phyloP scores from a whole-genome alignment of 2,329 filamentous ascomycete species.

The Xylariaceae sp. region DNA sequence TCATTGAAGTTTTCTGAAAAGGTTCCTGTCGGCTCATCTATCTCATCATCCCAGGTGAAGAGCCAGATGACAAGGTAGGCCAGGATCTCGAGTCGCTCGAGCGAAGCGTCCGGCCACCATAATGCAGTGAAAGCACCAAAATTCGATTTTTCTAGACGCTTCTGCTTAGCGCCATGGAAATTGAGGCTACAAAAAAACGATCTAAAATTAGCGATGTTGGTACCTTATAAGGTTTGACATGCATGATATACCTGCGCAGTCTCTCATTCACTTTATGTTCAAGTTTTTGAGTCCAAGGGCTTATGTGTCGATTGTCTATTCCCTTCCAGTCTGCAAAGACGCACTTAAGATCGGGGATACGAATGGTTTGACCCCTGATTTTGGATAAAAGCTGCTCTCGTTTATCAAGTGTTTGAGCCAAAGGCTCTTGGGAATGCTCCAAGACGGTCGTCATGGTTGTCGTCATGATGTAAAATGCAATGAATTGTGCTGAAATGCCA shows the following conservation, averaged over 20 bases:
- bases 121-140: conserved; percentile 21
- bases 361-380: conserved; percentile 4
- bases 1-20: conserved; percentile 13
- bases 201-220: not conserved
- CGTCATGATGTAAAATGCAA: too few species aligned
- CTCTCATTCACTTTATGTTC: not conserved
- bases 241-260: not conserved
- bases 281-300: conserved; percentile 2
- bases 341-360: conserved; percentile 6
- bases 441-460: too few species aligned
- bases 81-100: conserved; percentile 17
- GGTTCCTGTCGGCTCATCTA: conserved; percentile 21
- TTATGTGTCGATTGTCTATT: not conserved
- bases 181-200: conserved; percentile 4
- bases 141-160: conserved; percentile 18
- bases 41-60: conserved; percentile 26
- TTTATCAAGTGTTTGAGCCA: not conserved
- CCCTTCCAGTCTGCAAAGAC: conserved; percentile 9
- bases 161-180: conserved; percentile 10
- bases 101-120: conserved; percentile 23
- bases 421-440: too few species aligned
- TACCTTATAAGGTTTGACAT: not conserved
- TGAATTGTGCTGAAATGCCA: too few species aligned
- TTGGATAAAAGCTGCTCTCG: conserved; percentile 1
- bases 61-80: conserved; percentile 23